A percentile compares a stretch with the other conserved stretches of the same genome.
Conservation (phyloP, 2,329 filamentous ascomycete genomes). For the Hymenoscyphus repandus region DNA sequence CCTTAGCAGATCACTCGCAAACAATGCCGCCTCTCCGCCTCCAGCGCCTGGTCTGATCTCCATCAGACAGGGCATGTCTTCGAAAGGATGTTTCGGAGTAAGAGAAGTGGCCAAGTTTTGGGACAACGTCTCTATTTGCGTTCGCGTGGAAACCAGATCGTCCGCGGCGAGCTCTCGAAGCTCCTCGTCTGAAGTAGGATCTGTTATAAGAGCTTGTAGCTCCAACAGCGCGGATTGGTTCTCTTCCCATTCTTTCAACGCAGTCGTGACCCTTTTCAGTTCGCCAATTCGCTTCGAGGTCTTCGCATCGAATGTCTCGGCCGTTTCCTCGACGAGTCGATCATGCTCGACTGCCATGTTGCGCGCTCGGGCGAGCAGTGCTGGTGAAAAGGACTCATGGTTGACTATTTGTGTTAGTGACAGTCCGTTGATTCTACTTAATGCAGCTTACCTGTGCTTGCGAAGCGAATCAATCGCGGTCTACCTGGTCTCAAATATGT, state of each 20-base stretch:
- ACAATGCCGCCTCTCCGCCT: constrained; percentile 85
- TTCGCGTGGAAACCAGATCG: constrained; percentile 65
- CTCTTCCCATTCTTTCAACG: constrained; percentile 54
- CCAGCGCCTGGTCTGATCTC: constrained; percentile 91
- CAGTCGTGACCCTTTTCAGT: constrained; percentile 50
- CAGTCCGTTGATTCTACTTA: neutral
- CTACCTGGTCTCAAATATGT: constrained; percentile 23
- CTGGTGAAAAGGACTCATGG: constrained; percentile 38
- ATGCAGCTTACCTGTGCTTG: constrained; percentile 39
- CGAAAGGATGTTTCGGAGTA: constrained; percentile 85
- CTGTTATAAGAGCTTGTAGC: constrained; percentile 45
- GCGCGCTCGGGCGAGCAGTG: constrained; percentile 55
- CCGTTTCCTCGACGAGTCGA: constrained; percentile 45
- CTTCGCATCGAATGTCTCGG: constrained; percentile 49
- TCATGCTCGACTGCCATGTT: constrained; percentile 53
- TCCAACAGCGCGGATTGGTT: constrained; percentile 49
- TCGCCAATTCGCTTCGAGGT: constrained; percentile 58
- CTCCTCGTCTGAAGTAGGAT: constrained; percentile 51
- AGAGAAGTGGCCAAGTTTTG: constrained; percentile 68
- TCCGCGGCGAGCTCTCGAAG: constrained; percentile 74
- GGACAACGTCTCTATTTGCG: constrained; percentile 57
- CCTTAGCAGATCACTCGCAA: constrained; percentile 77
- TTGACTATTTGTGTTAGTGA: constrained; percentile 21
- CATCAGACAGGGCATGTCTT: constrained; percentile 80
- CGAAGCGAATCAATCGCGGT: constrained; percentile 33